phyloP scores from a whole-genome alignment of 169 alveolate species.

The Plasmodium fragile region DNA sequence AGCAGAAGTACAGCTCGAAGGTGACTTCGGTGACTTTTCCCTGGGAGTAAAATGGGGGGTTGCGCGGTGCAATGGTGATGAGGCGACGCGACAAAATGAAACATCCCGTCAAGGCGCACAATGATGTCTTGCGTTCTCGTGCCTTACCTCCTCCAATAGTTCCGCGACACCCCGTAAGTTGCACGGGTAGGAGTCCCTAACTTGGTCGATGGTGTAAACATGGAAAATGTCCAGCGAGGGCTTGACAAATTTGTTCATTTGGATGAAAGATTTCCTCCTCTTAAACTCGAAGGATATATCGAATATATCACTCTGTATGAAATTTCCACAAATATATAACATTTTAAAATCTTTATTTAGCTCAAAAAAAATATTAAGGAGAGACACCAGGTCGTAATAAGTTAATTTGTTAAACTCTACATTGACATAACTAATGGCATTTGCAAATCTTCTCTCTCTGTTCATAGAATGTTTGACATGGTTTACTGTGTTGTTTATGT shows the following conservation, averaged over 20 bases:
- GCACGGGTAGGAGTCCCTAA: slow-evolving; percentile 10
- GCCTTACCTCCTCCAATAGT: slow-evolving; percentile 15
- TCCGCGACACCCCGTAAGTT: slow-evolving; percentile 45
- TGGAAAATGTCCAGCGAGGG: slow-evolving; percentile 19
- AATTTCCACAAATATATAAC: slow-evolving; percentile 57
- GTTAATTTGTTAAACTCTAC: slow-evolving; percentile 50
- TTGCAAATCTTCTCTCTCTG: neutral
- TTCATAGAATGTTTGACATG: neutral
- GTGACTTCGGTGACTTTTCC: slow-evolving; percentile 3
- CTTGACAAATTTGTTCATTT: slow-evolving; percentile 46
- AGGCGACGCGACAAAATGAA: neutral
- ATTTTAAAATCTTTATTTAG: slow-evolving; percentile 42
- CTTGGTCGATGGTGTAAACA: slow-evolving; percentile 30
- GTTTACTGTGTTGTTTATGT: slow-evolving; percentile 19
- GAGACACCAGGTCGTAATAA: slow-evolving; percentile 35
- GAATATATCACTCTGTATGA: slow-evolving; percentile 52
- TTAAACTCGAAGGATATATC: slow-evolving; percentile 56
- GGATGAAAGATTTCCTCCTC: slow-evolving; percentile 31
- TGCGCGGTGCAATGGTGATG: neutral
- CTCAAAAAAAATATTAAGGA: slow-evolving; percentile 7
- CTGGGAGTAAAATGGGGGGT: neutral
- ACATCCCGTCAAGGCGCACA: neutral
- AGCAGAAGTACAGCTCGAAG: slow-evolving; percentile 48
- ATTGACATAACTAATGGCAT: slow-evolving; percentile 37
- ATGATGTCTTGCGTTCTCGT: neutral